Evolutionary conservation across 23 red algal species (phyloP).

Genomic region (Cyanidiococcus yangmingshanensis): DNA sequence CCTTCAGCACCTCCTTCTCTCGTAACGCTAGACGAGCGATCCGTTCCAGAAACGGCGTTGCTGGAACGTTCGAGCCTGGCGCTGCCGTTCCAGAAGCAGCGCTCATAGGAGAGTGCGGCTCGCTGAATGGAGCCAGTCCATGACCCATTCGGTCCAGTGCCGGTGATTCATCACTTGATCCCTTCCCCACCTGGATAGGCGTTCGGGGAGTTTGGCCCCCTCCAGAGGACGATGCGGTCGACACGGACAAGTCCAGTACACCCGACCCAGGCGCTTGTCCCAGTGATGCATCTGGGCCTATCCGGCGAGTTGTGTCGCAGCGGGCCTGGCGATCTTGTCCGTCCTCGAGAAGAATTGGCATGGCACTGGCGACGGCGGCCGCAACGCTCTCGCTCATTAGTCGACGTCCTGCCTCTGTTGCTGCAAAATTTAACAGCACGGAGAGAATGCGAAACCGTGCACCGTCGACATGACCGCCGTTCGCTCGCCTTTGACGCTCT

Average conservation of each 20-base stretch:
- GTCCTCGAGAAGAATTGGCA: conserved; percentile 6
- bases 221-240: background rate
- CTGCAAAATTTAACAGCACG: background rate
- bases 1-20: conserved; percentile 19
- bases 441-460: background rate
- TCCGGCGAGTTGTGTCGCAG: too few species aligned
- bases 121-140: background rate
- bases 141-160: background rate
- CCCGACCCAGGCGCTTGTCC: background rate
- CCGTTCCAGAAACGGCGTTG: conserved; percentile 12
- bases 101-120: too few species aligned
- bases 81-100: background rate
- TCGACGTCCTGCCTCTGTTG: background rate
- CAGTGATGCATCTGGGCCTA: background rate
- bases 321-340: background rate
- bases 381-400: conserved; percentile 5
- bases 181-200: background rate
- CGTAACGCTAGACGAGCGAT: background rate
- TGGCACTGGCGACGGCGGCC: background rate
- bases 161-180: background rate
- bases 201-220: background rate
- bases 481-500: background rate
- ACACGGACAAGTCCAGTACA: background rate
- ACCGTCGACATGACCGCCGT: background rate
- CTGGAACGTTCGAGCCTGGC: background rate